phyloP scores from a whole-genome alignment of 2,329 filamentous ascomycete genomes.

The Phialocephala subalpina region DNA sequence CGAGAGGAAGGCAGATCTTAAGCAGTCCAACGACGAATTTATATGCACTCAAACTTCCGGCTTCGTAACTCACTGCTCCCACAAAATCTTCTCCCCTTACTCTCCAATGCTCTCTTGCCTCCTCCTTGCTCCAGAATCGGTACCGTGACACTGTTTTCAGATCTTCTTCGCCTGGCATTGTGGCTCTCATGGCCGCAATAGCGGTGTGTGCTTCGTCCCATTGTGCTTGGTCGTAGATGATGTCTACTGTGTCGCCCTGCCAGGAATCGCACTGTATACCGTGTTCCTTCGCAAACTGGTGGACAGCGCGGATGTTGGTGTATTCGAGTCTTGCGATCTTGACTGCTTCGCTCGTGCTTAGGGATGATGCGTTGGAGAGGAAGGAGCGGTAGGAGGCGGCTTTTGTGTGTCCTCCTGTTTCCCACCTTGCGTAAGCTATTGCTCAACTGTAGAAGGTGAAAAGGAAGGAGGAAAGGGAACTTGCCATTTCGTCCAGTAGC shows the following conservation, averaged over 20 bases:
- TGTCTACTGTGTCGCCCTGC: conserved; percentile 44
- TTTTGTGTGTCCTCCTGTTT: conserved; percentile 44
- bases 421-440: not conserved
- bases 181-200: conserved; percentile 52
- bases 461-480: not conserved
- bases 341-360: not conserved
- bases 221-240: conserved; percentile 46
- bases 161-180: conserved; percentile 38
- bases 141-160: not conserved
- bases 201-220: conserved; percentile 36
- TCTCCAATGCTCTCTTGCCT: conserved; percentile 52
- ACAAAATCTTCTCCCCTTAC: conserved; percentile 38
- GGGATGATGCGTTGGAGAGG: conserved; percentile 20
- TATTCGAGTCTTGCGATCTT: not conserved
- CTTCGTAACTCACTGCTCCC: conserved; percentile 42
- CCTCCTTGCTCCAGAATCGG: conserved; percentile 45
- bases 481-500: conserved; percentile 48
- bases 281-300: not conserved
- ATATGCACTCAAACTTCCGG: conserved; percentile 50
- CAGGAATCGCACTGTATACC: conserved; percentile 21
- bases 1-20: conserved; percentile 35
- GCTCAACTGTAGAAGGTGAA: not conserved
- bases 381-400: conserved; percentile 43
- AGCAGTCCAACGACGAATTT: conserved; percentile 38
- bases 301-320: not conserved